Evolutionary conservation across 345 rosid species (phyloP), one percentile per base, ranked within the genome.

Genomic region (Aethionema arabicum): DNA sequence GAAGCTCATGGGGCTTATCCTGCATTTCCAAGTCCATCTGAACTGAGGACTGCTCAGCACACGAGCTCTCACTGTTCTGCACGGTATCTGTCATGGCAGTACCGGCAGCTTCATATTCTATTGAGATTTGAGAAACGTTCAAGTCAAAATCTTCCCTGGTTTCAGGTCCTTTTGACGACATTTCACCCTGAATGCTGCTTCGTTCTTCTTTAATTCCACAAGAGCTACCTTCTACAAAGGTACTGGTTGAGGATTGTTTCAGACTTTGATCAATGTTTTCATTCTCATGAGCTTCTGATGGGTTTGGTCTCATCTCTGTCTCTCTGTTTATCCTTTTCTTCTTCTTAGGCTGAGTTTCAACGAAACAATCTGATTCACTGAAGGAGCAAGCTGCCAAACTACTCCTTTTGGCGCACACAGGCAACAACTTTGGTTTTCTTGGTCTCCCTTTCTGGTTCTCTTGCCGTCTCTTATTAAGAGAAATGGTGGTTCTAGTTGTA

Each of bases 61-160:
- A 54, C 11, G 66, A 61, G 66, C 72, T 69, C 40, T 69, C 77
- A 57, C 67, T 60, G 42, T 60, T 76, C 38, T 71, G 74, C 58
- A 70, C 33, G 9, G 55, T 59, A 50, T 72, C 73, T 21, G 40
- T 41, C 36, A 53, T 47, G 52, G 73, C 61, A 8, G 56, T 63
- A 46, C 46, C 68, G 29, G 45, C 64, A 52, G 27, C 57, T 53
- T 67, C 83, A 37, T 44, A 56, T 58, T 76, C 85, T 32, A 66
- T 56, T 63, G 78, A 68, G 60, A 77, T 72, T 50, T 69, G 79
- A 37, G 84, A 78, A 37, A 80, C 41, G 39, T 82, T 86, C 69
- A 86, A 69, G 68, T 84, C 83, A 8, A 84, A 75, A 66, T 75
- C 59, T 56, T 72, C 57, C 16, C 67, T 74, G 32, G 41, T 39